Conservation (phyloP, 176 grass and related monocot genomes). For the Musa acuminata region DNA sequence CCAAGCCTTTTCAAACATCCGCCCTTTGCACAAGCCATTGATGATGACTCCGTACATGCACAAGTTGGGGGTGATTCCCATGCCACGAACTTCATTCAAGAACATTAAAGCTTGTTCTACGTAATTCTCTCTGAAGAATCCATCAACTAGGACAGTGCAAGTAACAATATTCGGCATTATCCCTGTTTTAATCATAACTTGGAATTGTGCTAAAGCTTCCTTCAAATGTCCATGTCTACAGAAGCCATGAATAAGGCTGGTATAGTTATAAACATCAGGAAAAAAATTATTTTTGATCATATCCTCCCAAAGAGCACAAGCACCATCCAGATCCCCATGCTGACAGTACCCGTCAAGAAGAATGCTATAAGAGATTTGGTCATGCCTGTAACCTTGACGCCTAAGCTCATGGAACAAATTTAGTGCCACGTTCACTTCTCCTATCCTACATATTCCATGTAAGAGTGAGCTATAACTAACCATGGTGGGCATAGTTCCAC, state of each 20-base stretch:
- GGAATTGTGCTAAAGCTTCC: conserved; percentile 41
- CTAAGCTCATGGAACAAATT: conserved; percentile 32
- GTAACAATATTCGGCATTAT: conserved; percentile 47
- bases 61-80: conserved; percentile 49
- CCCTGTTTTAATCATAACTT: conserved; percentile 42
- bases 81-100: conserved; percentile 34
- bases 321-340: conserved; percentile 36
- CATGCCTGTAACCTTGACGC: conserved; percentile 27
- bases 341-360: conserved; percentile 50
- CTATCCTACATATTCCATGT: conserved; percentile 46
- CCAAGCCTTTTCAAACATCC: conserved; percentile 33
- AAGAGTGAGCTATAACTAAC: conserved; percentile 50
- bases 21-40: conserved; percentile 41
- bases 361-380: conserved; percentile 52
- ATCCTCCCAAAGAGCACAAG: conserved; percentile 37
- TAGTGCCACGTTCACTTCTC: conserved; percentile 28
- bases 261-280: conserved; percentile 42
- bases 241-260: conserved; percentile 57
- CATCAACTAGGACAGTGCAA: conserved; percentile 54
- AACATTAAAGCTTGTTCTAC: conserved; percentile 46
- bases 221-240: conserved; percentile 44
- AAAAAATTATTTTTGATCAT: conserved; percentile 39
- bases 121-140: conserved; percentile 35
- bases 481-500: conserved; percentile 39
- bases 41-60: conserved; percentile 52